Base-by-base conservation (phyloP, 2,329 filamentous ascomycete genomes). In the Penicillium sp. region DNA sequence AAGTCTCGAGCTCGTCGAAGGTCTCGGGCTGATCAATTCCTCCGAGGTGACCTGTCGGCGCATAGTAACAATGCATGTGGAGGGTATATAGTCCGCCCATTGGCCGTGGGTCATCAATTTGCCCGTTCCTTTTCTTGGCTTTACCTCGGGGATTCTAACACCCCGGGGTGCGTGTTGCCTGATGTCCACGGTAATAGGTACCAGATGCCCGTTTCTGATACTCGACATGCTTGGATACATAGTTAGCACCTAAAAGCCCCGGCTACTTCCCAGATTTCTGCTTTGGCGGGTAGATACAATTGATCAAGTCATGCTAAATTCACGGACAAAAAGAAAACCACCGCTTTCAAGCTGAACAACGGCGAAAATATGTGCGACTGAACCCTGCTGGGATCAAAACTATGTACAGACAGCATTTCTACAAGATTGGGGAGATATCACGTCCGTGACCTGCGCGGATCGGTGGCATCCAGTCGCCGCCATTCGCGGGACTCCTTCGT, bases 401-500 rank as follows among this genome's bases (percentile, higher is more conserved):
- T 66, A 61, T 64, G 22, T 64, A 66, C 58, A 61, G 47, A 49
- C 25, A 14, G 35, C 16, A n/a, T 49, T 47, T 49, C 45, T 47
- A 51, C 35, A 50, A 22, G 40, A 45, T 20, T 43, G 35, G 31
- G 22, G 38, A 35, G 7, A 33, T 22, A 49, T 71, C 63, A 76
- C 53, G 62, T 73, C 71, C 84, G 84, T 54, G 86, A 82, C 59
- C 87, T 81, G 65, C 92, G 82, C 40, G 92, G 92, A 77, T 96
- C 88, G 57, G 83, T 76, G 5, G 92, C 91, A 70, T 96, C 91
- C 44, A 84, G 79, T 66, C 82, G 85, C 70, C 91, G 84, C 73
- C 87, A 92, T 61, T 95, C 90, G 54, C 94, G 82, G 68, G 92
- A 84, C 79, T 97, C 92, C 75, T 91, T 95, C 4, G 92, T 97